phyloP scores from a whole-genome alignment of 306 rosid species.

The Dryas alaskensis region DNA sequence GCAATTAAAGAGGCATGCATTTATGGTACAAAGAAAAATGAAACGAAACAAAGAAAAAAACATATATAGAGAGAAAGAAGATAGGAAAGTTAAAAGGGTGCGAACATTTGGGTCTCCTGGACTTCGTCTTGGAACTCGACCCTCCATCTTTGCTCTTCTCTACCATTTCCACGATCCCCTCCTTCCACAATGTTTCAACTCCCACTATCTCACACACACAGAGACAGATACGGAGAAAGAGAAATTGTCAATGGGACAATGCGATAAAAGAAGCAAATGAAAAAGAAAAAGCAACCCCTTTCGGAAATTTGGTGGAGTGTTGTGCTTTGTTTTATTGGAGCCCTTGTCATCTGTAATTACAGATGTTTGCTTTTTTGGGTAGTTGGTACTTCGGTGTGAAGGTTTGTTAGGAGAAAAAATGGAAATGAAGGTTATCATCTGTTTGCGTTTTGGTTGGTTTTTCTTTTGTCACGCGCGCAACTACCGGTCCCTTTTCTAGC shows the following conservation, averaged over 20 bases:
- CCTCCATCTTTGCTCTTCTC: conserved; percentile 11
- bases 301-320: not conserved
- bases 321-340: too few relatives aligned
- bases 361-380: not conserved
- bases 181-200: conserved; percentile 8
- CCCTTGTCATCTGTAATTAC: not conserved
- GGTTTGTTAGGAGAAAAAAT: not conserved
- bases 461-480: not conserved
- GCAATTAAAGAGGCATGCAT: not conserved
- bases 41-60: not conserved
- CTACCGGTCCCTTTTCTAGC: not conserved
- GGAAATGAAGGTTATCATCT: not conserved
- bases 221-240: too few relatives aligned
- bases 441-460: not conserved
- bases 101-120: conserved; percentile 37
- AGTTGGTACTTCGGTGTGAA: not conserved
- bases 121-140: conserved; percentile 13
- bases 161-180: conserved; percentile 8
- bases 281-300: not conserved
- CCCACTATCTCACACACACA: not conserved
- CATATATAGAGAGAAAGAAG: not conserved
- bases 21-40: not conserved
- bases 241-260: not conserved
- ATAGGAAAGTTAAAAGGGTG: not conserved
- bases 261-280: not conserved